A percentile compares a stretch with the other conserved stretches of the same genome.
phyloP scores from a whole-genome alignment of 2,329 filamentous ascomycete genomes.

The Mariannaea elegans region DNA sequence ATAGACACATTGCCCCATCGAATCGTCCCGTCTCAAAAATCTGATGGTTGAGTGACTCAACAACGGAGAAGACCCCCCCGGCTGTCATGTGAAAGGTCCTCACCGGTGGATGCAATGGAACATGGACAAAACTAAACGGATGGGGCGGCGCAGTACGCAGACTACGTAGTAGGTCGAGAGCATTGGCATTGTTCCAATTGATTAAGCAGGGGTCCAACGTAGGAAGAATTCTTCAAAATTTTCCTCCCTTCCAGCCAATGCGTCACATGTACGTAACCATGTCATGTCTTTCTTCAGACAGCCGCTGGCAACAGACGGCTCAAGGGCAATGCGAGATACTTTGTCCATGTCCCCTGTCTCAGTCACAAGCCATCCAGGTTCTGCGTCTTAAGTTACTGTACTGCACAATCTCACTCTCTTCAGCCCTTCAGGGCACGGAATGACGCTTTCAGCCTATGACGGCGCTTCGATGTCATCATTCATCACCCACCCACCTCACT shows the following conservation, averaged over 20 bases:
- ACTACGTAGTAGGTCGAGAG: not conserved
- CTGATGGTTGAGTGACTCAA: constrained; percentile 14
- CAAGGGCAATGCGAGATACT: too few relatives aligned
- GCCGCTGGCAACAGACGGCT: too few relatives aligned
- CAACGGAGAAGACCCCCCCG: constrained; percentile 10
- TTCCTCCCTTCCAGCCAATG: not conserved
- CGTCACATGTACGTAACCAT: constrained; percentile 1
- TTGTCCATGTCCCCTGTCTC: too few relatives aligned
- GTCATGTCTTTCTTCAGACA: not conserved
- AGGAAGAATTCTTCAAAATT: not conserved
- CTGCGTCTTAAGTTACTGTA: constrained; percentile 5
- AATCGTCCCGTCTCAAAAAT: not conserved
- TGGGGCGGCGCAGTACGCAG: not conserved
- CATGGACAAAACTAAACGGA: not conserved
- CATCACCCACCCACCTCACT: not conserved
- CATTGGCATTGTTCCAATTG: too few relatives aligned
- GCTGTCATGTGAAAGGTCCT: not conserved
- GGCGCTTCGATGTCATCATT: constrained; percentile 17
- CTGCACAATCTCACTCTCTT: not conserved
- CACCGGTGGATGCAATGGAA: not conserved
- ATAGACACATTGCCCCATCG: not conserved
- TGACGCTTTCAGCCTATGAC: constrained; percentile 2
- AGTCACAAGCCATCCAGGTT: constrained; percentile 8
- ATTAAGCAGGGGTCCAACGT: too few relatives aligned
- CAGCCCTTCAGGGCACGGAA: not conserved